Evolutionary conservation across 2,329 filamentous ascomycete genomes (phyloP).

Genomic region (Ceratocystiopsis brevicomis): DNA sequence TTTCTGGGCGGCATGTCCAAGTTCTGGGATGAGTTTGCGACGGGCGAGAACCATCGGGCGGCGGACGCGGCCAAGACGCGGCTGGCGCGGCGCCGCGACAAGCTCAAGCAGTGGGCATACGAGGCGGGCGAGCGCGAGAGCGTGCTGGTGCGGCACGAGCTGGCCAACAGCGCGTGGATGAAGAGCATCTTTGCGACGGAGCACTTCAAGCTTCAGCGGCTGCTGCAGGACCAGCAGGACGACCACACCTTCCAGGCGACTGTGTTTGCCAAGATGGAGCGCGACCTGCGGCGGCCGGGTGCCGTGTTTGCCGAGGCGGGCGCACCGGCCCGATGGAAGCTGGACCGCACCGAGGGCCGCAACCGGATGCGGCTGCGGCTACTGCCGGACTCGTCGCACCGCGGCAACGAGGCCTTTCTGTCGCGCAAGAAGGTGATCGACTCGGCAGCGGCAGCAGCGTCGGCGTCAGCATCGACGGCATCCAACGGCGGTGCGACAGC

Average conservation of each 20-base stretch:
- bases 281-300: slow-evolving; percentile 59
- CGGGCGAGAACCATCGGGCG: slow-evolving; percentile 60
- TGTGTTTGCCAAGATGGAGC: slow-evolving; percentile 59
- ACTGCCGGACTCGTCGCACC: slow-evolving; percentile 50
- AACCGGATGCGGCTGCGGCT: slow-evolving; percentile 87
- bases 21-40: slow-evolving; percentile 76
- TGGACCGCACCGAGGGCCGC: slow-evolving; percentile 87
- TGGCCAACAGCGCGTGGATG: slow-evolving; percentile 77
- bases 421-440: slow-evolving; percentile 39
- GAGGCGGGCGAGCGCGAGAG: slow-evolving; percentile 53
- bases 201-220: slow-evolving; percentile 74
- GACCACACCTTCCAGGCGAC: slow-evolving; percentile 61
- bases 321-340: slow-evolving; percentile 50
- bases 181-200: slow-evolving; percentile 90
- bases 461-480: not conserved
- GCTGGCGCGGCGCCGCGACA: slow-evolving; percentile 60
- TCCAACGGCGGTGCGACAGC: not conserved
- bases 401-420: slow-evolving; percentile 54
- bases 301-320: slow-evolving; percentile 55
- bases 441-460: slow-evolving; percentile 2
- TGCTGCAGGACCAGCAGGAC: slow-evolving; percentile 84
- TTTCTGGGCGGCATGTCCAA: slow-evolving; percentile 70
- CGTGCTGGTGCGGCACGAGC: slow-evolving; percentile 62
- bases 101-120: slow-evolving; percentile 58
- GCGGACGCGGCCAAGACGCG: slow-evolving; percentile 55